Conservation (phyloP, 257 asterid genomes). For the Solanum chiquidenum region DNA sequence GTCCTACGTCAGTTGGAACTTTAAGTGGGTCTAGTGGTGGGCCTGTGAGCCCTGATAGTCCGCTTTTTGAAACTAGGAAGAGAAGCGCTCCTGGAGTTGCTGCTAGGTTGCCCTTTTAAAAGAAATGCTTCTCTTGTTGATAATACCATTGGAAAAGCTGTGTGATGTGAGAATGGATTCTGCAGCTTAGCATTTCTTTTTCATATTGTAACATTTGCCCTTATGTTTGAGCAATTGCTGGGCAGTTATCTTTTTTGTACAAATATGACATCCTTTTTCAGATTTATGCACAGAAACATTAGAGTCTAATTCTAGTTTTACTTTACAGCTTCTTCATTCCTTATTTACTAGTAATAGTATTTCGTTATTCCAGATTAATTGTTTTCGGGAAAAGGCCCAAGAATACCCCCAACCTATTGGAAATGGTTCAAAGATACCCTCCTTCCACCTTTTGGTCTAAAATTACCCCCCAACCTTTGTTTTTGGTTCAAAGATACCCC, state of each 20-base stretch:
- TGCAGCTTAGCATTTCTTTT: background rate
- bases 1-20: constrained; percentile 9
- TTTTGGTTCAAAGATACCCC: background rate
- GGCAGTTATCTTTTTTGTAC: background rate
- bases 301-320: background rate
- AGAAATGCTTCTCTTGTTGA: background rate
- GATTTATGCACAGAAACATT: background rate
- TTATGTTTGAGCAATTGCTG: background rate
- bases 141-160: background rate
- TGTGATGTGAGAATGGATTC: background rate
- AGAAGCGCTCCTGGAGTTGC: background rate
- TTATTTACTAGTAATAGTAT: background rate
- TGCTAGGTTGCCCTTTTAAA: no score
- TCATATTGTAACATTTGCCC: no score
- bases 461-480: background rate
- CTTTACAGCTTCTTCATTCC: background rate
- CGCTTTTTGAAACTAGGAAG: background rate
- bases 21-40: constrained; percentile 4
- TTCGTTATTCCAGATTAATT: background rate
- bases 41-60: background rate
- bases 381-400: background rate
- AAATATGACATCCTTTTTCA: background rate
- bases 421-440: background rate
- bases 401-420: background rate
- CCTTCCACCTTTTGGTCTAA: background rate